These are phyloP conservation scores for Melaleuca alternifolia DNA, from an alignment of 345 rosid genomes.

Conservation along the genomic window DNA sequence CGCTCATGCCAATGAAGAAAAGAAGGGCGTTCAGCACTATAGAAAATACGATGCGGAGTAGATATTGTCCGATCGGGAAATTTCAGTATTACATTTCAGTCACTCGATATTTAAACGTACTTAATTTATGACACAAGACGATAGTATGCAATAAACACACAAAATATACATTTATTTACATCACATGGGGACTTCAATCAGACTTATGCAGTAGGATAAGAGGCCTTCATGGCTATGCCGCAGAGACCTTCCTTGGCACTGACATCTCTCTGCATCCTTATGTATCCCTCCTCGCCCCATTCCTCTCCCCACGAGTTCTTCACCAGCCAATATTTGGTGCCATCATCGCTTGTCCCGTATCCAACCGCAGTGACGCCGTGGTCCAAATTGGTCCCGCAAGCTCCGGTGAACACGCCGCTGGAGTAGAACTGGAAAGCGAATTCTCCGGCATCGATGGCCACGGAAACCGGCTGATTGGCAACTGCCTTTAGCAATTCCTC, in stretches of 20 bases:
- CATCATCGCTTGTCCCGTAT: neutral
- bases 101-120: neutral
- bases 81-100: neutral
- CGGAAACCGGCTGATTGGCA: slow-evolving; percentile 20
- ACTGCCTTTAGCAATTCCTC: slow-evolving; percentile 20
- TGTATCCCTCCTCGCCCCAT: neutral
- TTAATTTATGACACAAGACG: neutral
- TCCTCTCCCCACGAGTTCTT: slow-evolving; percentile 4
- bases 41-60: too few relatives aligned
- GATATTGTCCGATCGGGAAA: too few relatives aligned
- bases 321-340: neutral
- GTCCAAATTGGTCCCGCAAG: neutral
- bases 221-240: slow-evolving; percentile 2
- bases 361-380: slow-evolving; percentile 11
- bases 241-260: slow-evolving; percentile 17
- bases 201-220: slow-evolving; percentile 7
- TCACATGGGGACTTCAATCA: neutral
- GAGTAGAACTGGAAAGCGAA: slow-evolving; percentile 6
- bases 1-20: too few relatives aligned
- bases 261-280: slow-evolving; percentile 3
- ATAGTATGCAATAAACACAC: neutral
- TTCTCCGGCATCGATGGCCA: slow-evolving; percentile 23
- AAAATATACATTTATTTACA: neutral
- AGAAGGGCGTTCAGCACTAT: too few relatives aligned
- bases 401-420: neutral